phyloP scores from a whole-genome alignment of 2,329 filamentous ascomycete species.

The Fusarium drepaniforme region DNA sequence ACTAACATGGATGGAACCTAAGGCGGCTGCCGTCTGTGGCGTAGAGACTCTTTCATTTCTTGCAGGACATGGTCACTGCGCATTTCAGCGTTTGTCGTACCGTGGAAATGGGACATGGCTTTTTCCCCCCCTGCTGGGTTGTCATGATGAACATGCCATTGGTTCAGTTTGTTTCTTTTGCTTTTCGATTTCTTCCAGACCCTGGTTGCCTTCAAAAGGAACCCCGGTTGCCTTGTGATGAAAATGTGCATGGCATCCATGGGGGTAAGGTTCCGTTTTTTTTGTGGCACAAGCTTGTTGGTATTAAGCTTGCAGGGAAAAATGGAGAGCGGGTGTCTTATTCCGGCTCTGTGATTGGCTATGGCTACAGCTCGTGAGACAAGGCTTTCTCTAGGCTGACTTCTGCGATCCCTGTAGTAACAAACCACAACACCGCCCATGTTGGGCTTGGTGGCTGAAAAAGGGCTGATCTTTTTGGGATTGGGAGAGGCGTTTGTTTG shows the following conservation, averaged over 20 bases:
- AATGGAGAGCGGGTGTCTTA: not conserved
- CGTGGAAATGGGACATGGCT: not conserved
- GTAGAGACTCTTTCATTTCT: not conserved
- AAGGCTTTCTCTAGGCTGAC: not conserved
- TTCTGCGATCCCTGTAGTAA: not conserved
- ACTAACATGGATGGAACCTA: not conserved
- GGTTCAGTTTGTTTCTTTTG: not conserved
- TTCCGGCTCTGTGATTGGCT: not conserved
- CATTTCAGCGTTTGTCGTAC: not conserved
- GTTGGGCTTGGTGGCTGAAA: not conserved
- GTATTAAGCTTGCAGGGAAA: slow-evolving; percentile 24
- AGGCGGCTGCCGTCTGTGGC: not conserved
- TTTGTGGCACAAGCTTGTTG: slow-evolving; percentile 29
- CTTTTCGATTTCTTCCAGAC: not conserved
- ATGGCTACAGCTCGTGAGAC: not conserved
- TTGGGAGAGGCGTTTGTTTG: not conserved
- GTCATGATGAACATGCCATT: not conserved
- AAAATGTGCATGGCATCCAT: slow-evolving; percentile 5
- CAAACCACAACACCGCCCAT: not conserved
- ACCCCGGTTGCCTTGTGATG: not conserved
- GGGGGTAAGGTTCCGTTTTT: not conserved
- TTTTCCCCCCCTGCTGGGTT: not conserved
- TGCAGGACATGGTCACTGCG: not conserved
- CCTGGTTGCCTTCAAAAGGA: not conserved
- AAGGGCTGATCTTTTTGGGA: not conserved